Conservation (phyloP, 352 stramenopile species). For the Hyaloperonospora brassicae region DNA sequence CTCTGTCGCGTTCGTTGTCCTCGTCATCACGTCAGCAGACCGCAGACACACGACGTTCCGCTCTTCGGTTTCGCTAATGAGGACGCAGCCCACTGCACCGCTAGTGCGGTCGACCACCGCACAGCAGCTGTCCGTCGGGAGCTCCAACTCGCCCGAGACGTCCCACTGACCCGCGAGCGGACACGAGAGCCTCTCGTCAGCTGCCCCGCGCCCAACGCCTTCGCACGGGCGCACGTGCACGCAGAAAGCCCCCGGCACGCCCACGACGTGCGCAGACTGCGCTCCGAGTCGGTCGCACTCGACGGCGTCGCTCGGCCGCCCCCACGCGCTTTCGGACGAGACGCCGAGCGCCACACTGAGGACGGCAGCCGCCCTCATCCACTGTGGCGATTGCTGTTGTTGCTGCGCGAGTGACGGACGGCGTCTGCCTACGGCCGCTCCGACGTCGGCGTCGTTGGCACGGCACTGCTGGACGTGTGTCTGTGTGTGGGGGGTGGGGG, state of each 20-base stretch:
- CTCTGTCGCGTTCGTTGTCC: not conserved
- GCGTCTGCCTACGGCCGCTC: no score
- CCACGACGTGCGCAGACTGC: conserved; percentile 26
- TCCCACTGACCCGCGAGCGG: conserved; percentile 24
- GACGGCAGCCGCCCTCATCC: conserved; percentile 19
- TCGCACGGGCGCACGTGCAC: conserved; percentile 28
- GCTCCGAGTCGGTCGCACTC: conserved; percentile 9
- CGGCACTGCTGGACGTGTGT: no score
- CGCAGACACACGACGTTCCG: conserved; percentile 23
- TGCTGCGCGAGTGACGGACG: no score
- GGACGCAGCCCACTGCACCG: conserved; percentile 29
- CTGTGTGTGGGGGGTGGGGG: no score
- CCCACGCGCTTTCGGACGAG: not conserved
- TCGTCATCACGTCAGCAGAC: not conserved
- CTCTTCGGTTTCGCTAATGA: conserved; percentile 8
- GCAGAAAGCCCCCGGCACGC: conserved; percentile 33
- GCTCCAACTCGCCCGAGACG: conserved; percentile 7
- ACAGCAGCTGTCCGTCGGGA: conserved; percentile 39
- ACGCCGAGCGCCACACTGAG: conserved; percentile 12
- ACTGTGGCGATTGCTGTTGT: not conserved
- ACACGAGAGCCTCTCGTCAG: conserved; percentile 27
- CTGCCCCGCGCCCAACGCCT: conserved; percentile 9
- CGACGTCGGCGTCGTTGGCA: no score
- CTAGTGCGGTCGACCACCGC: conserved; percentile 22
- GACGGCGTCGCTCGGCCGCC: conserved; percentile 10